These are phyloP conservation scores for Saccharomycopsis microspora DNA, from an alignment of 805 yeast genomes.

Conservation along the genomic window DNA sequence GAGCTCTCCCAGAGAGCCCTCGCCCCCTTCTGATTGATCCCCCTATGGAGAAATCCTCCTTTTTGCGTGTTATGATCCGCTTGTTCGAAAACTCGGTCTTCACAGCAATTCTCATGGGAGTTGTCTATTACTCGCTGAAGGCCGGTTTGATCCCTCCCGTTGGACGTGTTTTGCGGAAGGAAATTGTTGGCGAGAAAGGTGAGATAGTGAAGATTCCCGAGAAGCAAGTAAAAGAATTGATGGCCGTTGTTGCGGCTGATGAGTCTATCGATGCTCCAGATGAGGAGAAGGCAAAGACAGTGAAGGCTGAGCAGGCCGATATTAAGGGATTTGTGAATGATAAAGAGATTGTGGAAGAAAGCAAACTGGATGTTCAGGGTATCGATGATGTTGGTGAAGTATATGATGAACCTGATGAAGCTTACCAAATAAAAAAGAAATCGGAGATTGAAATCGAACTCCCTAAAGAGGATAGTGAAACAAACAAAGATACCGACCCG, in stretches of 20 bases:
- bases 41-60: slow-evolving; percentile 8
- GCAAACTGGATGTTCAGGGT: slow-evolving; percentile 89
- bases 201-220: neutral
- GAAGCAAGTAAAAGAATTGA: neutral
- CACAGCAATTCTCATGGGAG: slow-evolving; percentile 26
- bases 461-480: too few relatives aligned
- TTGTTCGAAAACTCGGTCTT: slow-evolving; percentile 40
- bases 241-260: neutral
- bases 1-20: slow-evolving; percentile 8
- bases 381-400: slow-evolving; percentile 64
- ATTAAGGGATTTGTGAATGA: too few relatives aligned
- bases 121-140: slow-evolving; percentile 28
- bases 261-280: neutral
- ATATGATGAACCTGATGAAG: neutral
- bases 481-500: too few relatives aligned
- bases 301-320: neutral
- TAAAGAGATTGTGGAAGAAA: too few relatives aligned
- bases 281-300: neutral
- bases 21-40: slow-evolving; percentile 9
- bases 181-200: neutral
- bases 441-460: too few relatives aligned
- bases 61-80: slow-evolving; percentile 20
- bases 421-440: too few relatives aligned
- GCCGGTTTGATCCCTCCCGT: slow-evolving; percentile 27
- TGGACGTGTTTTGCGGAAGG: slow-evolving; percentile 20